Conservation (phyloP, 768 basidiomycete species). For the Leccinum uliginosum region DNA sequence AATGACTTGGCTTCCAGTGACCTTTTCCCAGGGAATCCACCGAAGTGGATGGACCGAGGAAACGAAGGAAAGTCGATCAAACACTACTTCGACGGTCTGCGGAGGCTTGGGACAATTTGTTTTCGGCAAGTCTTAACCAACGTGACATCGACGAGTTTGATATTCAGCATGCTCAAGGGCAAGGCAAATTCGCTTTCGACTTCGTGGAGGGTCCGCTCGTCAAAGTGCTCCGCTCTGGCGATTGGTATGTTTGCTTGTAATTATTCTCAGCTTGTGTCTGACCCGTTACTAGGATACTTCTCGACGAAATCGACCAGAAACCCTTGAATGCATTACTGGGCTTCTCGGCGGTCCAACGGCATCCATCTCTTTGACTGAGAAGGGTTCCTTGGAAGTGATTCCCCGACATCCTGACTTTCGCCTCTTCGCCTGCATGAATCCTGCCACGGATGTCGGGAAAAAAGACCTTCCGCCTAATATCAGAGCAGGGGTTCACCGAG, state of each 20-base stretch:
- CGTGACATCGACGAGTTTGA: slow-evolving; percentile 76
- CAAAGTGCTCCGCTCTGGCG: slow-evolving; percentile 79
- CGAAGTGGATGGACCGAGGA: slow-evolving; percentile 51
- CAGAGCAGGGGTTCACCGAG: slow-evolving; percentile 88
- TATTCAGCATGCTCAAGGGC: slow-evolving; percentile 80
- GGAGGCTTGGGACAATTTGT: slow-evolving; percentile 65
- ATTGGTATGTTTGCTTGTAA: slow-evolving; percentile 62
- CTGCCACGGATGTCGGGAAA: slow-evolving; percentile 97
- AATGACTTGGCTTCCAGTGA: not conserved
- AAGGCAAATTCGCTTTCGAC: slow-evolving; percentile 87
- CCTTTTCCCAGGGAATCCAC: slow-evolving; percentile 16
- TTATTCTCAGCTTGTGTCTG: not conserved
- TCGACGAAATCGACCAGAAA: slow-evolving; percentile 98
- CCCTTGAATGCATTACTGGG: slow-evolving; percentile 85
- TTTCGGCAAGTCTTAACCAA: no score
- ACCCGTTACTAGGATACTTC: slow-evolving; percentile 62
- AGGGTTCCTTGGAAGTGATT: slow-evolving; percentile 85
- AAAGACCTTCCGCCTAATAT: slow-evolving; percentile 93
- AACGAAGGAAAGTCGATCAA: slow-evolving; percentile 62
- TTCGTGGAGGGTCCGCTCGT: slow-evolving; percentile 96
- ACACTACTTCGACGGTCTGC: slow-evolving; percentile 40
- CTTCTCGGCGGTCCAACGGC: slow-evolving; percentile 80
- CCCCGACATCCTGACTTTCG: slow-evolving; percentile 94
- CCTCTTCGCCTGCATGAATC: slow-evolving; percentile 99
- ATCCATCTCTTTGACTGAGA: slow-evolving; percentile 90